Percentiles rank a stretch among this genome's conserved stretches.
Evolutionary conservation across 179 eudicot genomes (phyloP).

Genomic region (Silene noctiflora): DNA sequence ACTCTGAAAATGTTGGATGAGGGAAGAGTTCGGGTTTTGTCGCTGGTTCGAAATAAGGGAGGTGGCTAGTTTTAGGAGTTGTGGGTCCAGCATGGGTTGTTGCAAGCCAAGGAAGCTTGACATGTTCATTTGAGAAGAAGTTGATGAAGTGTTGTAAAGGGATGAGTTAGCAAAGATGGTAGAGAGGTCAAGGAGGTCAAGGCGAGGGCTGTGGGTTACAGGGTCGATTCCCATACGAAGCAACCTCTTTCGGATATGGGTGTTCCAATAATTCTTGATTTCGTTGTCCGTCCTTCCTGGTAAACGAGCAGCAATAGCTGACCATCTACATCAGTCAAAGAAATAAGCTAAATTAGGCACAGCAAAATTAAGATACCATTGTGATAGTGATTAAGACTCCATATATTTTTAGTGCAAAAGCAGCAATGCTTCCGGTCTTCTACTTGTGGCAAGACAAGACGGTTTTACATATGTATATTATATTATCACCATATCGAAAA

Average conservation of each 20-base stretch:
- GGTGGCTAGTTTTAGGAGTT: constrained; percentile 50
- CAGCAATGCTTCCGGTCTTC: not conserved
- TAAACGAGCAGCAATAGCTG: constrained; percentile 85
- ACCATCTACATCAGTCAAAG: constrained; percentile 61
- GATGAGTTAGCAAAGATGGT: constrained; percentile 51
- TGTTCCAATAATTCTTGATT: constrained; percentile 93
- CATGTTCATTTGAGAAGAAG: constrained; percentile 45
- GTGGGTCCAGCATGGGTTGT: constrained; percentile 46
- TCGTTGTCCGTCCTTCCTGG: constrained; percentile 95
- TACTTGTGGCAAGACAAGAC: not conserved
- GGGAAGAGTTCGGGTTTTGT: constrained; percentile 33
- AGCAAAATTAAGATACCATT: constrained; percentile 12
- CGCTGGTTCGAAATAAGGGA: constrained; percentile 42
- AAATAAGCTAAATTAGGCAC: constrained; percentile 24
- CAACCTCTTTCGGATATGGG: constrained; percentile 70
- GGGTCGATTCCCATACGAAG: constrained; percentile 94
- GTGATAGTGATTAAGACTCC: constrained; percentile 18
- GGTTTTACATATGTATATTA: no score
- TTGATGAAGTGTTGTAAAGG: constrained; percentile 30
- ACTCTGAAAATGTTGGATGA: constrained; percentile 33
- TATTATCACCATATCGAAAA: no score
- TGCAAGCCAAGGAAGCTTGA: constrained; percentile 48
- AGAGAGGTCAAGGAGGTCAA: constrained; percentile 81
- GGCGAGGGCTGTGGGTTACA: constrained; percentile 81
- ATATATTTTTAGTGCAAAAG: constrained; percentile 10